A percentile compares a stretch with the other conserved stretches of the same genome.
Conservation (phyloP, 169 alveolate genomes). For the Nephromyces sp. region DNA sequence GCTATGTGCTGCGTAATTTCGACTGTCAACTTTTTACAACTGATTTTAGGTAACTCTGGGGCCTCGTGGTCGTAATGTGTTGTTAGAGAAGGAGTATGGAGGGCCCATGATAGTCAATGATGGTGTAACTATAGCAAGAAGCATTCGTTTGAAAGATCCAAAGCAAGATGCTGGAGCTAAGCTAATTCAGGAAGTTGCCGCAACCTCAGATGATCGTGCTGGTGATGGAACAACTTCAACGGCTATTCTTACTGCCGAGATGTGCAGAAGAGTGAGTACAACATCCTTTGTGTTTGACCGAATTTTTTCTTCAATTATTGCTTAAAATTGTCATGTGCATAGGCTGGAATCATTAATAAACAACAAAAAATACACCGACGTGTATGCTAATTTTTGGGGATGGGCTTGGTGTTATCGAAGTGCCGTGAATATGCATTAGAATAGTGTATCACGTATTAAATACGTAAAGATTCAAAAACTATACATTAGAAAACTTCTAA, state of each 20-base stretch:
- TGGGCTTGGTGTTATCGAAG: too few relatives aligned
- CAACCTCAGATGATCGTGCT: conserved; percentile 73
- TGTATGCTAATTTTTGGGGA: too few relatives aligned
- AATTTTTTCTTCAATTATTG: too few relatives aligned
- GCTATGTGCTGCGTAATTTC: too few relatives aligned
- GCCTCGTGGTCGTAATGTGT: conserved; percentile 75
- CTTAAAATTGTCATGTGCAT: too few relatives aligned
- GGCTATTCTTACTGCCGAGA: conserved; percentile 72
- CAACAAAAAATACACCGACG: too few relatives aligned
- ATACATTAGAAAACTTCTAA: too few relatives aligned
- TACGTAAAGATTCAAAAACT: too few relatives aligned
- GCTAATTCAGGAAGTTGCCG: conserved; percentile 73
- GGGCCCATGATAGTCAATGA: conserved; percentile 72
- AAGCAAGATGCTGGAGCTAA: conserved; percentile 75
- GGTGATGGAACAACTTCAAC: conserved; percentile 84
- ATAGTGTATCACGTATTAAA: too few relatives aligned
- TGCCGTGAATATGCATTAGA: too few relatives aligned
- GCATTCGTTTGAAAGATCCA: conserved; percentile 64
- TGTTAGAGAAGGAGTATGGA: conserved; percentile 74
- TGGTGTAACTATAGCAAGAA: conserved; percentile 79
- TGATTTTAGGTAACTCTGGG: conserved; percentile 62
- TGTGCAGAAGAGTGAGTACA: conserved; percentile 47
- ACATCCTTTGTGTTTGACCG: not conserved
- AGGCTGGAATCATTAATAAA: too few relatives aligned
- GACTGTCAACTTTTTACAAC: too few relatives aligned